These are phyloP conservation scores for Pseudodiploospora longispora DNA, from an alignment of 2,329 filamentous ascomycete genomes.

Conservation along the genomic window DNA sequence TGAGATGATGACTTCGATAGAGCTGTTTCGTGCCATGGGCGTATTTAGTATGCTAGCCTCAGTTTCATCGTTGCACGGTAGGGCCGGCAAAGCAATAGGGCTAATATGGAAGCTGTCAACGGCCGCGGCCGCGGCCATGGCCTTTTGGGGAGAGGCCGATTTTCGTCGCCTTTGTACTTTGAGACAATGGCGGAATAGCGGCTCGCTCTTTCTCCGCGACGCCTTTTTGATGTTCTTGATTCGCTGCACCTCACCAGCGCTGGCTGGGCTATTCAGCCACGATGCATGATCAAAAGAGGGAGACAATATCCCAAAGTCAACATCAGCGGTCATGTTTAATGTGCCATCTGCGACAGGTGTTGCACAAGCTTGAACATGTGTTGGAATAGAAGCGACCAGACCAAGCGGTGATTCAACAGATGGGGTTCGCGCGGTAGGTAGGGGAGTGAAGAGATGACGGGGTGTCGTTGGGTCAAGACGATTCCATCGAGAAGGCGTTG, in stretches of 20 bases:
- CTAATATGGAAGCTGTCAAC: neutral
- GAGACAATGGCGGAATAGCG: conserved; percentile 20
- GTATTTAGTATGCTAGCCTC: too few species aligned
- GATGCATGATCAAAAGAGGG: conserved; percentile 19
- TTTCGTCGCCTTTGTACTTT: conserved; percentile 16
- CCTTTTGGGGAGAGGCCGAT: conserved; percentile 21
- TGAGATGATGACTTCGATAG: too few species aligned
- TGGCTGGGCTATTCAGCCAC: conserved; percentile 17
- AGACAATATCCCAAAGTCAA: conserved; percentile 22
- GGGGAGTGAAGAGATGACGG: conserved; percentile 11
- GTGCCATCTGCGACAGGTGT: conserved; percentile 1
- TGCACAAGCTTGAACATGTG: conserved; percentile 4
- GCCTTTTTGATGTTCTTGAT: conserved; percentile 14
- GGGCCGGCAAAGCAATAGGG: too few species aligned
- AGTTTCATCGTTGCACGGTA: too few species aligned
- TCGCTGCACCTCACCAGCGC: conserved; percentile 14
- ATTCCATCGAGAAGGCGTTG: conserved; percentile 21
- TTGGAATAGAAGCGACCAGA: conserved; percentile 5
- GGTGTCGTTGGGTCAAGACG: conserved; percentile 12
- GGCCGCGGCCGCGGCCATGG: neutral
- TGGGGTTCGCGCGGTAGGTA: conserved; percentile 9
- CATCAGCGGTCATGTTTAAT: conserved; percentile 1
- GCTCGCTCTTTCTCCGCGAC: conserved; percentile 26
- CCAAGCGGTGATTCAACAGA: neutral
- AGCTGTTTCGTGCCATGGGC: too few species aligned